Conservation (phyloP, 768 basidiomycete species). For the Tephrocybe sp. region DNA sequence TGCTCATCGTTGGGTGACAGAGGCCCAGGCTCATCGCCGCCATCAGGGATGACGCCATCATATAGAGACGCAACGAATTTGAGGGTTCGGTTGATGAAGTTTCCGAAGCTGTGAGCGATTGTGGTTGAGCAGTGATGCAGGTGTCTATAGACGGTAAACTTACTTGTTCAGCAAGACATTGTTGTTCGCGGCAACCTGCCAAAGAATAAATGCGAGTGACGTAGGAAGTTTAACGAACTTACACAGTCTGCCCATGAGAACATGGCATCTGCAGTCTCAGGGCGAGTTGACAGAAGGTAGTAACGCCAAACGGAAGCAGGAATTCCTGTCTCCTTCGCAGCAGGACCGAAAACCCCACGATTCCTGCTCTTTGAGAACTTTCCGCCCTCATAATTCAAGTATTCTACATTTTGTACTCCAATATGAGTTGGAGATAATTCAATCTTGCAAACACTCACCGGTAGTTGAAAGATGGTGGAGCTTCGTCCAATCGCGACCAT, state of each 20-base stretch:
- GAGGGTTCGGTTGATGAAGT: slow-evolving; percentile 92
- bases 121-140: not conserved
- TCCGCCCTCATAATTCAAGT: slow-evolving; percentile 96
- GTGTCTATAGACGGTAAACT: slow-evolving; percentile 13
- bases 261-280: slow-evolving; percentile 91
- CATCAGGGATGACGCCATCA: slow-evolving; percentile 75
- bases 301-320: slow-evolving; percentile 96
- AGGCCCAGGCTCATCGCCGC: slow-evolving; percentile 65
- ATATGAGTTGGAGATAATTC: not conserved
- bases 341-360: slow-evolving; percentile 95
- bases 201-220: not conserved
- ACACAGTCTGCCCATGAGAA: slow-evolving; percentile 97
- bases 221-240: slow-evolving; percentile 24
- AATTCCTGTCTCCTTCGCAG: slow-evolving; percentile 90
- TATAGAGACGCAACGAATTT: slow-evolving; percentile 92
- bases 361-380: slow-evolving; percentile 99
- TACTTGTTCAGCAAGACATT: slow-evolving; percentile 92
- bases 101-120: slow-evolving; percentile 69
- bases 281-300: slow-evolving; percentile 88
- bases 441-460: slow-evolving; percentile 48
- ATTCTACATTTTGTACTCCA: slow-evolving; percentile 54
- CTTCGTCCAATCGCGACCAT: slow-evolving; percentile 90
- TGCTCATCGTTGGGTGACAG: slow-evolving; percentile 62
- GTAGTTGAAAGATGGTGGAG: slow-evolving; percentile 94
- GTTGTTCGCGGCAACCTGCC: slow-evolving; percentile 87